These are phyloP conservation scores for Arctostaphylos glauca DNA, from an alignment of 148 eudicot species.

Conservation along the genomic window DNA sequence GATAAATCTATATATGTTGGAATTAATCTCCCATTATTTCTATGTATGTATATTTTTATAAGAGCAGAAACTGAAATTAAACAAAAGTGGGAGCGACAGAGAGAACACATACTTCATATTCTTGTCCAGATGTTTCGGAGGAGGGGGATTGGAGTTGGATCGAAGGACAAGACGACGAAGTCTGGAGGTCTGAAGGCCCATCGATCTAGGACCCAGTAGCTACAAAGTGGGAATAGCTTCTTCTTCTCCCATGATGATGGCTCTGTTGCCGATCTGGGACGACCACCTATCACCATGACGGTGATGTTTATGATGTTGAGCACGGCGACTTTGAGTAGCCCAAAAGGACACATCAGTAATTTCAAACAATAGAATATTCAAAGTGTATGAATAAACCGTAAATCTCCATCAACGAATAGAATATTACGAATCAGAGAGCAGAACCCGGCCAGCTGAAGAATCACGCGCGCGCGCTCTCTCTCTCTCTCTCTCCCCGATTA, in stretches of 20 bases:
- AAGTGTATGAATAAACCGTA: background rate
- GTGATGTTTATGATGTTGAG: background rate
- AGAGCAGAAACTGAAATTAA: background rate
- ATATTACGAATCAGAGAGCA: background rate
- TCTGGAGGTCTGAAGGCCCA: slow-evolving; percentile 25
- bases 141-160: slow-evolving; percentile 13
- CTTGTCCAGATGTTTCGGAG: slow-evolving; percentile 6
- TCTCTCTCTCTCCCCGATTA: background rate
- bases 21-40: background rate
- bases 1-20: background rate
- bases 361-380: background rate
- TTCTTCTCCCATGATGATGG: background rate
- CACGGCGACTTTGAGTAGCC: background rate
- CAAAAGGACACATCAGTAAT: background rate
- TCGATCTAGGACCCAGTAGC: slow-evolving; percentile 12
- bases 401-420: background rate
- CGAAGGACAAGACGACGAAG: slow-evolving; percentile 16
- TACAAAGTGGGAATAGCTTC: background rate
- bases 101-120: slow-evolving; percentile 22
- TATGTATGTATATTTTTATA: background rate
- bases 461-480: background rate
- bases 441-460: background rate
- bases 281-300: background rate
- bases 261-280: background rate
- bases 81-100: background rate